Evolutionary conservation across 495 filamentous ascomycete species (phyloP).

Genomic region (Schizothecium vesticola): DNA sequence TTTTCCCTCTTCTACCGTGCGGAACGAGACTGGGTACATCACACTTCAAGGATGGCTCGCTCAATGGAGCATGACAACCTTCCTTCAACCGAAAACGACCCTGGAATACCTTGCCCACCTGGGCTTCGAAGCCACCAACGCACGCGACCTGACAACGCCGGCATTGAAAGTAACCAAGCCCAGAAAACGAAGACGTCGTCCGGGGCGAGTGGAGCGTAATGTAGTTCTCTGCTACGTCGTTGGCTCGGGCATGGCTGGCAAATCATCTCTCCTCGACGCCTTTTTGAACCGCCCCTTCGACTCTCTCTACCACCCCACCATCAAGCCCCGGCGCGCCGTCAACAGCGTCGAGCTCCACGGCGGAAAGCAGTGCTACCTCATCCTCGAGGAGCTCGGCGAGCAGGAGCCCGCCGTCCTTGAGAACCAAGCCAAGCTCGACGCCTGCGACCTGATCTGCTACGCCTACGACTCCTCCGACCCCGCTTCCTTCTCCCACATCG

Average conservation of each 20-base stretch:
- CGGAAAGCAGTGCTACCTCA: conserved; percentile 94
- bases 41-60: conserved; percentile 97
- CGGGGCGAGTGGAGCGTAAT: conserved; percentile 83
- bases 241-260: conserved; percentile 75
- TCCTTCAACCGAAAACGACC: conserved; percentile 89
- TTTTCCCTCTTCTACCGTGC: conserved; percentile 90
- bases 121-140: conserved; percentile 68
- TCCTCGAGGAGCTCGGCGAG: conserved; percentile 93
- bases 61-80: conserved; percentile 99
- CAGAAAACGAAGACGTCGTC: conserved; percentile 73
- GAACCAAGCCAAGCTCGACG: conserved; percentile 84
- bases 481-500: conserved; percentile 88
- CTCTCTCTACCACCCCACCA: conserved; percentile 84
- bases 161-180: conserved; percentile 90
- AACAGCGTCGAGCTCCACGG: conserved; percentile 95
- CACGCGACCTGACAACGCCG: conserved; percentile 64
- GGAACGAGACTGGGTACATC: conserved; percentile 91
- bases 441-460: conserved; percentile 90
- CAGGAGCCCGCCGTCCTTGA: conserved; percentile 89
- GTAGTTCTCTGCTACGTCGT: conserved; percentile 96
- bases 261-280: conserved; percentile 81
- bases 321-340: conserved; percentile 86
- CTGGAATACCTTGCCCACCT: conserved; percentile 93
- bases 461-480: conserved; percentile 95
- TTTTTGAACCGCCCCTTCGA: conserved; percentile 87